Evolutionary conservation across 371 early-diverging fungal genomes (phyloP).

Genomic region (Chytridium lagenaria): DNA sequence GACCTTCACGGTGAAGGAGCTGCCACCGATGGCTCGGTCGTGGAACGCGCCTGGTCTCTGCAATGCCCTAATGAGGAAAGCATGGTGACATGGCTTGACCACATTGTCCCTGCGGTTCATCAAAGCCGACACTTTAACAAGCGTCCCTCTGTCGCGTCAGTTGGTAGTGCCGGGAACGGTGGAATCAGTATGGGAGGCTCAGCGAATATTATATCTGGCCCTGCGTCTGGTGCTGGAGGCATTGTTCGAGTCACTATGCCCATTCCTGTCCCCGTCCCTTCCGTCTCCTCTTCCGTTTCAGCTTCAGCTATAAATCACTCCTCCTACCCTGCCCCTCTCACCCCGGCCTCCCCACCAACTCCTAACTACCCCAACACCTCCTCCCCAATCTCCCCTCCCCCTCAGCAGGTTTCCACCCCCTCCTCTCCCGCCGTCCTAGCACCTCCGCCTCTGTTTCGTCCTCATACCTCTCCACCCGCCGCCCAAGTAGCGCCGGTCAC

Average conservation of each 20-base stretch:
- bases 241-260: not conserved
- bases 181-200: not conserved
- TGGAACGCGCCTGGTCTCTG: conserved; percentile 25
- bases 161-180: not conserved
- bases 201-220: not conserved
- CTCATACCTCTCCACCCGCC: conserved; percentile 2
- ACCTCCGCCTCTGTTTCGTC: not conserved
- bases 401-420: not conserved
- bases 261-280: conserved; percentile 5
- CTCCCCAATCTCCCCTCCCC: not conserved
- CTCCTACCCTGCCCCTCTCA: not conserved
- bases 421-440: not conserved
- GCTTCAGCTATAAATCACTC: not conserved
- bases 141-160: not conserved
- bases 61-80: conserved; percentile 22
- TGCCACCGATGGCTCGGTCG: conserved; percentile 7
- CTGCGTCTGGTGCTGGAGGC: not conserved
- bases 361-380: not conserved
- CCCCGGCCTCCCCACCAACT: not conserved
- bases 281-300: not conserved
- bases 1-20: conserved; percentile 20
- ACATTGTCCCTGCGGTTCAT: not conserved
- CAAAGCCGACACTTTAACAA: not conserved
- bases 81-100: conserved; percentile 16
- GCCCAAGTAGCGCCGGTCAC: not conserved